phyloP scores from a whole-genome alignment of 768 basidiomycete species.

The Lepiota brunneoincarnata region DNA sequence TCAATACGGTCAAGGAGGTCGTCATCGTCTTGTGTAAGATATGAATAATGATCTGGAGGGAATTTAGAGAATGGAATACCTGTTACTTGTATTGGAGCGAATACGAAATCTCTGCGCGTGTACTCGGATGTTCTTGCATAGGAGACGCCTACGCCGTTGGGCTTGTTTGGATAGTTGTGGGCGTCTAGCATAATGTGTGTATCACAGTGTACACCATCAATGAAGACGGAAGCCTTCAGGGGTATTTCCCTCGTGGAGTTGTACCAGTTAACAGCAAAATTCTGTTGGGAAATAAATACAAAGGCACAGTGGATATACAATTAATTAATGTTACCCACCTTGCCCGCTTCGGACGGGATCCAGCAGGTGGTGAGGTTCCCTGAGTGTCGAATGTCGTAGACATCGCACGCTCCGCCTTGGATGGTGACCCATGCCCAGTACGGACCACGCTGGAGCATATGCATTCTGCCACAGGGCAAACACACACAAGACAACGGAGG shows the following conservation, averaged over 20 bases:
- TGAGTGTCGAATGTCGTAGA: constrained; percentile 9
- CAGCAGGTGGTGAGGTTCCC: constrained; percentile 19
- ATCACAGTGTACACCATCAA: constrained; percentile 24
- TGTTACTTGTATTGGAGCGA: constrained; percentile 23
- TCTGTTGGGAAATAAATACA: constrained; percentile 11
- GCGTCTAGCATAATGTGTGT: constrained; percentile 26
- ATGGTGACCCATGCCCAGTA: constrained; percentile 17
- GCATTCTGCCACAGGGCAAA: constrained; percentile 1
- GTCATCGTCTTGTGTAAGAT: constrained; percentile 17
- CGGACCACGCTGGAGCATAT: constrained; percentile 12
- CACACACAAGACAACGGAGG: not conserved
- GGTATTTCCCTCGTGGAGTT: constrained; percentile 18
- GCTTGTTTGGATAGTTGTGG: constrained; percentile 18
- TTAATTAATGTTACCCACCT: constrained; percentile 12
- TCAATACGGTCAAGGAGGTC: constrained; percentile 20
- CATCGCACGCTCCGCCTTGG: constrained; percentile 9
- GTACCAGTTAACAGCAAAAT: constrained; percentile 26
- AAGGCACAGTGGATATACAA: not conserved
- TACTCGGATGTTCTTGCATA: constrained; percentile 28
- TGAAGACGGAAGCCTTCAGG: constrained; percentile 20
- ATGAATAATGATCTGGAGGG: not conserved
- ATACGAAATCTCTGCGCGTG: constrained; percentile 28
- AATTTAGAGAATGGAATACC: constrained; percentile 16
- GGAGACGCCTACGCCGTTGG: constrained; percentile 22
- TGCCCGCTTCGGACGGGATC: constrained; percentile 21